Base-by-base conservation (phyloP, 2,329 filamentous ascomycete species). In the Arthrobotrys sphaeroides region DNA sequence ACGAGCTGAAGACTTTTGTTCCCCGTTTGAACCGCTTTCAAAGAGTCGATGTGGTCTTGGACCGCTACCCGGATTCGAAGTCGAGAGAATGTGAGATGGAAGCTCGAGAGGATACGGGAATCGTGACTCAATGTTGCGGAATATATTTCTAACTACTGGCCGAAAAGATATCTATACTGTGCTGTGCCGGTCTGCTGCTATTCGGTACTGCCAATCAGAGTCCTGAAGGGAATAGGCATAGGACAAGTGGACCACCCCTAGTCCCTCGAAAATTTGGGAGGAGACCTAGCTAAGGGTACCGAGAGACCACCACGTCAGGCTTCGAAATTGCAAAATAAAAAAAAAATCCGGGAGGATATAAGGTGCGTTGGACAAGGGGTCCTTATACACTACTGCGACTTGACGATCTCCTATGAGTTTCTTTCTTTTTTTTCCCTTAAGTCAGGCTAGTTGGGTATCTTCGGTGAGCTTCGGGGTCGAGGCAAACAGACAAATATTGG, bases 271-370 rank as follows among this genome's bases (percentile, higher is more conserved):
- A 74, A 68, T 68, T 74, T 74, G 53, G 59, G 57, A 64, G 70
- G 70, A 74, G 62, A 62, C 62, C 62, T 68, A 68, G 53, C 55
- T 67, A 68, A 68, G 70, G 62, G 62, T 59, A 74, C 70, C 57
- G 70, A 74, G 70, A 74, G 55, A 74, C 62, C 70, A 74, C 70
- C 70, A 74, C 70, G 70, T 74, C 70, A 74, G 70, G 70, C 70
- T 47, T 74, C 70, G 70, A 74, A 74, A 74, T 74, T 74, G 70
- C 70, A 74, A 74, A 74, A 74, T 74, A 74, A 74, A 55, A 47
- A n/a, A n/a, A 55, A 74, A 68, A 33, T 68, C 62, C 36, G 70
- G 70, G 70, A 74, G 62, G 24, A 74, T 74, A 74, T 74, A 68
- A 68, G 62, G 70, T 74, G 70, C 70, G 70, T 74, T 74, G 70